Evolutionary conservation across 148 eudicot species (phyloP).

Genomic region (Salicornia ramosissima): DNA sequence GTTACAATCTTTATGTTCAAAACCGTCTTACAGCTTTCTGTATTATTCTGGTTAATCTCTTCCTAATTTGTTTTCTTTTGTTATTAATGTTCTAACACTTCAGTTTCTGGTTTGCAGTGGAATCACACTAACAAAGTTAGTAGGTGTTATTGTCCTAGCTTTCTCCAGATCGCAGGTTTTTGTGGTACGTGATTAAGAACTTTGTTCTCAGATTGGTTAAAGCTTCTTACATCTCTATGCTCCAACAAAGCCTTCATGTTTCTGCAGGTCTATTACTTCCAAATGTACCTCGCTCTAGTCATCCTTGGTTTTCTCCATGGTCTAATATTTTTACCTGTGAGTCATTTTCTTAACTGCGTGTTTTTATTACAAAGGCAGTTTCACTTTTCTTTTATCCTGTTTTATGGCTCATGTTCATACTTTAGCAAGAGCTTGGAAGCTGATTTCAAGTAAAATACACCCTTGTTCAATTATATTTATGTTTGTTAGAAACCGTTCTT

Average conservation of each 20-base stretch:
- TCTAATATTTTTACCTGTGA: slow-evolving; percentile 89
- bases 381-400: not conserved
- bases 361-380: not conserved
- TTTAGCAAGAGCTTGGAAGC: not conserved
- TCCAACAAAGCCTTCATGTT: not conserved
- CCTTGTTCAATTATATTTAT: not conserved
- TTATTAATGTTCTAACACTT: not conserved
- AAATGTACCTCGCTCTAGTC: slow-evolving; percentile 92
- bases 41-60: not conserved
- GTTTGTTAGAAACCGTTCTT: no score
- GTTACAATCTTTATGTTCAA: not conserved
- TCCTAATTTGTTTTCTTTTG: not conserved
- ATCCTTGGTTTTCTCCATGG: slow-evolving; percentile 98
- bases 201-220: not conserved
- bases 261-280: slow-evolving; percentile 93
- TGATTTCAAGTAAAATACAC: not conserved
- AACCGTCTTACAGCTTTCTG: not conserved
- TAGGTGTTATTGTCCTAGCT: slow-evolving; percentile 90
- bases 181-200: slow-evolving; percentile 56
- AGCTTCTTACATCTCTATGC: not conserved
- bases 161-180: slow-evolving; percentile 92
- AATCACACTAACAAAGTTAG: slow-evolving; percentile 91
- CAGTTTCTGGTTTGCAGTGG: slow-evolving; percentile 55
- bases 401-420: not conserved
- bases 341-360: slow-evolving; percentile 21